phyloP scores from a whole-genome alignment of 106 monocot genomes.

The Platanthera zijinensis region DNA sequence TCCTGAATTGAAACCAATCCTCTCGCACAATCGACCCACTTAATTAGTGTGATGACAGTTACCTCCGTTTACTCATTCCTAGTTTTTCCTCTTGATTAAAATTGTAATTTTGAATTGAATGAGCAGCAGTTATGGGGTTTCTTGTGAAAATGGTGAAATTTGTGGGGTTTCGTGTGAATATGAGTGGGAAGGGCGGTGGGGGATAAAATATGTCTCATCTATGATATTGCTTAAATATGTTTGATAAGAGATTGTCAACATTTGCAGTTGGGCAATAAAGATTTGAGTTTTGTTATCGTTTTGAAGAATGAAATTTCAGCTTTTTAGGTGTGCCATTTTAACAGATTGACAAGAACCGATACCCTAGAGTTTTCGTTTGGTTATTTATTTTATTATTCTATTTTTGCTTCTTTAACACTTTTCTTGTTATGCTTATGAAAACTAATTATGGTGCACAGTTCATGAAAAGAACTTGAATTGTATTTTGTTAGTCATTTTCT shows the following conservation, averaged over 20 bases:
- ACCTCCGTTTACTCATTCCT: background rate
- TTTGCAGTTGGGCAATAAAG: background rate
- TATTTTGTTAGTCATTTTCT: background rate
- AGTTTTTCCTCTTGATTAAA: background rate
- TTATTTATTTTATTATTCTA: background rate
- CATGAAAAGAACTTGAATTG: background rate
- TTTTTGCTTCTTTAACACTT: background rate
- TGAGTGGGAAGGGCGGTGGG: no score
- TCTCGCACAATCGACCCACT: background rate
- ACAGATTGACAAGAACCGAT: background rate
- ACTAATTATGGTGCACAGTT: background rate
- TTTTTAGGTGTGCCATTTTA: background rate
- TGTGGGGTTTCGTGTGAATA: background rate
- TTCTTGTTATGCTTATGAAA: background rate
- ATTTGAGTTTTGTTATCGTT: background rate
- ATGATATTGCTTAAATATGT: background rate
- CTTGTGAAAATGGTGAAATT: background rate
- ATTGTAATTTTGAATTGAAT: background rate
- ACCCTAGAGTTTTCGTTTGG: background rate
- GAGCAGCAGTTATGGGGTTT: background rate
- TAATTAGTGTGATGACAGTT: background rate
- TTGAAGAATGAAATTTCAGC: background rate
- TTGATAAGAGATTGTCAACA: background rate
- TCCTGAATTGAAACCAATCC: background rate
- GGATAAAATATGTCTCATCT: background rate